Conservation (phyloP, 768 basidiomycete species). For the Rhodotorula graminis region DNA sequence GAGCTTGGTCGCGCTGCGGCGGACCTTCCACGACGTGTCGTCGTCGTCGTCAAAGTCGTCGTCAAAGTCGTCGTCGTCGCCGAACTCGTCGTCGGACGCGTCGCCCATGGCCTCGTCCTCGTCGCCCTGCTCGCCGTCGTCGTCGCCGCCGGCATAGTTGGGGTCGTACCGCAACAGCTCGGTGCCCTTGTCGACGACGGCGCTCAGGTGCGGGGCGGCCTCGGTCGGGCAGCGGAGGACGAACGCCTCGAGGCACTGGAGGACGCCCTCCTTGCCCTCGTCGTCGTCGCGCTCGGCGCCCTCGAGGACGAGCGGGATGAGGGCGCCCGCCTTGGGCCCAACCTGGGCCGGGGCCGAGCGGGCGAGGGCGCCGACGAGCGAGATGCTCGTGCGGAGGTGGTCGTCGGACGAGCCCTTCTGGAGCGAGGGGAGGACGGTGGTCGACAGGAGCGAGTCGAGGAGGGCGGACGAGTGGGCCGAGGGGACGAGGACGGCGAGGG, state of each 20-base stretch:
- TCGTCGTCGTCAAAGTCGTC: conserved; percentile 84
- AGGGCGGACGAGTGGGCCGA: conserved; percentile 6
- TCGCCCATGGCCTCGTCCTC: conserved; percentile 50
- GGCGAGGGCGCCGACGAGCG: conserved; percentile 72
- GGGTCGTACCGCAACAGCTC: conserved; percentile 90
- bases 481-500: conserved; percentile 50
- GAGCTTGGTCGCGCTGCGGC: conserved; percentile 86
- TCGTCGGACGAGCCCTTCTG: conserved; percentile 3
- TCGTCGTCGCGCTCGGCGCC: conserved; percentile 71
- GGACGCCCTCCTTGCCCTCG: conserved; percentile 69
- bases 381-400: conserved; percentile 35
- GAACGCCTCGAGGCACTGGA: conserved; percentile 75
- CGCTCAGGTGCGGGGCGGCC: conserved; percentile 63
- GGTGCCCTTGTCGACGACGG: conserved; percentile 65
- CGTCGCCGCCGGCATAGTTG: conserved; percentile 68
- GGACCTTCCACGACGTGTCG: conserved; percentile 95
- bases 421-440: conserved; percentile 29
- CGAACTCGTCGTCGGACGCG: conserved; percentile 57
- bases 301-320: conserved; percentile 67
- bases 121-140: conserved; percentile 7
- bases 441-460: conserved; percentile 23
- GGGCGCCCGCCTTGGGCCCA: conserved; percentile 36
- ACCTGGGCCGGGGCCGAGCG: conserved; percentile 43
- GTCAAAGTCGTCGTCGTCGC: conserved; percentile 55
- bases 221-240: conserved; percentile 79